These are phyloP conservation scores for Senna siamea DNA, from an alignment of 306 rosid species.

Conservation along the genomic window DNA sequence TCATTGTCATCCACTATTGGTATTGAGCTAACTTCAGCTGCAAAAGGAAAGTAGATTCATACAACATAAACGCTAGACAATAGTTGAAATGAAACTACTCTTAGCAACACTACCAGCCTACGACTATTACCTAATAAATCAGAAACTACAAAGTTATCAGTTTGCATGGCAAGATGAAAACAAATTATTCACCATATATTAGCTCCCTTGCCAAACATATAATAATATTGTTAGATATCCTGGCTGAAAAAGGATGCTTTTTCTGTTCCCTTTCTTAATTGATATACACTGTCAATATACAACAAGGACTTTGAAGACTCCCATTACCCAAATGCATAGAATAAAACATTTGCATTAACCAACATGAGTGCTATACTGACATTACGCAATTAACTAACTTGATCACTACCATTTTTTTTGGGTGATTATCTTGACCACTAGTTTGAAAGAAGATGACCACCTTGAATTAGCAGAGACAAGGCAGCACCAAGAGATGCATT, in stretches of 20 bases:
- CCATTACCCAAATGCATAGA: background rate
- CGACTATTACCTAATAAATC: slow-evolving; percentile 13
- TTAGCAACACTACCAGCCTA: too few relatives aligned
- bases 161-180: slow-evolving; percentile 17
- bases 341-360: background rate
- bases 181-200: background rate
- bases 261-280: slow-evolving; percentile 1
- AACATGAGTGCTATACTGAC: background rate
- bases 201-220: background rate
- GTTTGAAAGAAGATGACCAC: slow-evolving; percentile 43
- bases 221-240: background rate
- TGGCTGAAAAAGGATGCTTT: slow-evolving; percentile 8
- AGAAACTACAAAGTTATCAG: slow-evolving; percentile 13
- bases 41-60: slow-evolving; percentile 38
- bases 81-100: slow-evolving; percentile 28
- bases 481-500: slow-evolving; percentile 56
- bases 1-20: slow-evolving; percentile 61
- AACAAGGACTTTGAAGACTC: background rate
- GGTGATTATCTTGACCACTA: slow-evolving; percentile 12
- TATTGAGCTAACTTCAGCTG: slow-evolving; percentile 73
- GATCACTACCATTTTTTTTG: too few relatives aligned
- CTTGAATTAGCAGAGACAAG: slow-evolving; percentile 58
- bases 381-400: slow-evolving; percentile 10
- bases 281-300: background rate
- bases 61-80: slow-evolving; percentile 19